Base-by-base conservation (phyloP, 139 green algal genomes). In the Micromonas pusilla region DNA sequence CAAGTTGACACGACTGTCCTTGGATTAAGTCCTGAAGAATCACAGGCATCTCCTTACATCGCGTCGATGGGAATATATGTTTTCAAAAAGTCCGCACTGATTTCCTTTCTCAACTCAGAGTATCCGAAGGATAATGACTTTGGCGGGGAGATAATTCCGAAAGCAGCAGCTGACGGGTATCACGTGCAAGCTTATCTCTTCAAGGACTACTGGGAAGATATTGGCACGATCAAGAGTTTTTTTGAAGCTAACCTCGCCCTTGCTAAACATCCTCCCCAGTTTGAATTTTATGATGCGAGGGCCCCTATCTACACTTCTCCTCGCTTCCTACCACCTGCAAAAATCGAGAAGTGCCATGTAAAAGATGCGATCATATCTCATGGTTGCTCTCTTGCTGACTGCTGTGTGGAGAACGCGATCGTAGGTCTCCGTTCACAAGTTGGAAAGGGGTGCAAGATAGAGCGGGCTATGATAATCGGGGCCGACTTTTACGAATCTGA, bases 1-100 rank as follows among this genome's bases (percentile, higher is more conserved):
- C 33, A 83, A 36, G 93, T 98, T 71, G 94, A 98, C 89, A 98
- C 94, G 16, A 96, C 93, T 32, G 82, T 96, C 36, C 88, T 96
- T 66, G 91, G 90, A 79, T 70, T 89, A 4, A 75, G 70, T n/a
- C 30, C 73, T 23, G 84, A 82, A 34, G 74, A 86, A 52, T 81
- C 81, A 9, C 71, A 83, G 68, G 72, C 92, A 79, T 91, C 91
- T 84, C 90, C 92, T 6, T 99, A 91, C 92, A 98, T 99, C 68
- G 96, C 95, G 1, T 96, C 88, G 74, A 99, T 99, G 96, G 96
- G 96, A 74, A 98, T 99, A 88, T 99, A 99, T 80, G 93, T 99
- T 31, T 99, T 99, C 91, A 97, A 97, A 86, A 97, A 97, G 88
- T 76, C 88, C 2, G 86, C 93, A 21, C 87, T 98, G 60, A 33